Evolutionary conservation across 2,329 filamentous ascomycete species (phyloP), one percentile per base, ranked within the genome.

Genomic region (Arthrobotrys sphaeroides): DNA sequence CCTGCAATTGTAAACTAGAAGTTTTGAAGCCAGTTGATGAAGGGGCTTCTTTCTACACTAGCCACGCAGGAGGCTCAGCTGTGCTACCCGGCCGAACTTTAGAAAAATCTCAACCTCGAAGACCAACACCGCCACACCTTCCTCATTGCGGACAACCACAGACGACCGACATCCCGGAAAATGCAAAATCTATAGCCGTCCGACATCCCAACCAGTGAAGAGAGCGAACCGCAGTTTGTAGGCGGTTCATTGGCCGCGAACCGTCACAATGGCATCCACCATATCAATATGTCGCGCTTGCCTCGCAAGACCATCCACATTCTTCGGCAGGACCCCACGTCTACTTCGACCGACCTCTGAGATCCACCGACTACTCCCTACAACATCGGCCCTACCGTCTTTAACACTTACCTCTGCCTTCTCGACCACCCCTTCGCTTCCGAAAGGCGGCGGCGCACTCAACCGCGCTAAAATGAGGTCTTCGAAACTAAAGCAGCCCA

Each of bases 261-360:
- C 64, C 40, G 18, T 55, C 73, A 80, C 74, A 67, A 85, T 85
- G 84, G 82, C 81, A 72, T 82, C 83, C 47, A 79, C 80, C 22
- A 77, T 81, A 55, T 62, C 81, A 5, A 85, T 85, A 68, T 77
- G 61, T 55, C 65, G 67, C 53, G 76, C 67, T 53, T 73, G 66
- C 61, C 72, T 70, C 38, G 31, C 62, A 16, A 47, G 70, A 22
- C 13, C 69, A 26, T 57, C 68, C 33, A 62, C 49, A 42, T 57
- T 57, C 61, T n/a, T 49, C 42, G 47, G 60, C 49, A 42, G 31
- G 20, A 13, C 42, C 36, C 20, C 49, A 28, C 59, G 49, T 42
- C 38, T 65, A 9, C 24, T 59, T 28, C 42, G 42, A 51, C 36
- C 45, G 5, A 55, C 51, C 3, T 36, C 59, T 31, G 22, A 53